Base-by-base conservation (phyloP, 2,329 filamentous ascomycete genomes). In the Monosporascus sp. region DNA sequence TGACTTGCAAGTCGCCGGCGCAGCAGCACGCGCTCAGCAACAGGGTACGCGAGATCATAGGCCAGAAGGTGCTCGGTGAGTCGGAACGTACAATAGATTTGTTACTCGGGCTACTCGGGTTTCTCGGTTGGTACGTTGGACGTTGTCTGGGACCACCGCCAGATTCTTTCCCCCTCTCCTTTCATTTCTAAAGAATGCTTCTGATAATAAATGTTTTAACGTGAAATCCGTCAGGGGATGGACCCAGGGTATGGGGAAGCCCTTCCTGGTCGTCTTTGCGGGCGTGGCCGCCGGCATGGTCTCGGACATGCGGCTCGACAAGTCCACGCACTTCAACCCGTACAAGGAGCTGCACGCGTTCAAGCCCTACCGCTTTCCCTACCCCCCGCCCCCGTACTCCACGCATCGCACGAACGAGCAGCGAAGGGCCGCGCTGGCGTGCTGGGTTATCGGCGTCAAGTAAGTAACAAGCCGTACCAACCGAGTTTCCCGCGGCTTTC, bases 1-100 rank as follows among this genome's bases (percentile, higher is more conserved):
- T 79, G 9, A 73, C 75, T 2, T 72, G 71, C 44, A 75, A 71
- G 57, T 74, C 72, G 1, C 64, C 68, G 0, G 60, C 66, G 3
- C 69, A 72, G 49, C 76, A 80, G 52, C 48, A 65, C 0, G 62
- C 65, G 1, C 60, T 79, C 37, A 68, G 69, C 37, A 71, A 72
- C 2, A 70, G 67, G 18, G 65, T 77, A 6, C 74, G 75, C 43
- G 68, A 72, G 45, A 69, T 75, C 25, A 50, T 81, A 15, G 71
- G 76, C 0, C 68, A 73, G n/a, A 72, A 71, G 52, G 65, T 80
- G 25, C 59, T 82, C 6, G 53, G 80, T 14, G 70, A 77, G 9
- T 66, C 72, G n/a, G 77, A 81, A 52, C 72, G 74, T 49, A 74
- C 64, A 47, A 66, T 82, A 39, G 81, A 84, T 56, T 56, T 83